These are phyloP conservation scores for Sporothrix curviconia DNA, from an alignment of 2,329 filamentous ascomycete species.

Conservation along the genomic window DNA sequence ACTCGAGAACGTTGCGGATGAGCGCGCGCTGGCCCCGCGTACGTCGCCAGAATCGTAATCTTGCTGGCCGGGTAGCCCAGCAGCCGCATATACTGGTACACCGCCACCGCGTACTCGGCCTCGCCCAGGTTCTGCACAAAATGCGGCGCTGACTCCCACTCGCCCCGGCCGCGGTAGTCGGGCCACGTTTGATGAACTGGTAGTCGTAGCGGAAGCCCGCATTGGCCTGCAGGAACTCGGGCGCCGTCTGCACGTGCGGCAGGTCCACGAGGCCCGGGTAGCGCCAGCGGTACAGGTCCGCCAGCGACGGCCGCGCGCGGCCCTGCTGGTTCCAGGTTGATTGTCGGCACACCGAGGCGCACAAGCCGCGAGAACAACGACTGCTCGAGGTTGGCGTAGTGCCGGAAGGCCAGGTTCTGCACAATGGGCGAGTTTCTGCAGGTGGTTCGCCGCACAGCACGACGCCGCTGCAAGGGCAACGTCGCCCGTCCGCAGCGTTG, in stretches of 20 bases:
- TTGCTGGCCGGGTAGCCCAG: slow-evolving; percentile 79
- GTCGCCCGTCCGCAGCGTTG: slow-evolving; percentile 64
- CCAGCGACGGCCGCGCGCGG: slow-evolving; percentile 78
- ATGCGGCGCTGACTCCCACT: slow-evolving; percentile 83
- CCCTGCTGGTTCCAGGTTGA: slow-evolving; percentile 91
- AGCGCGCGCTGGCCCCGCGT: slow-evolving; percentile 86
- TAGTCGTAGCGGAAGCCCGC: slow-evolving; percentile 90
- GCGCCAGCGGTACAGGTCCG: slow-evolving; percentile 87
- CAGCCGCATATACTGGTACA: slow-evolving; percentile 96
- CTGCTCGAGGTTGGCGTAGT: slow-evolving; percentile 94
- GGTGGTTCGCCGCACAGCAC: slow-evolving; percentile 91
- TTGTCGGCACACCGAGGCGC: slow-evolving; percentile 82
- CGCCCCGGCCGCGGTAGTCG: slow-evolving; percentile 85
- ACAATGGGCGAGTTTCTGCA: slow-evolving; percentile 95
- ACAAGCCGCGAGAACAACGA: slow-evolving; percentile 89
- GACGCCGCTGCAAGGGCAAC: slow-evolving; percentile 75
- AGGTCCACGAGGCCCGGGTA: slow-evolving; percentile 77
- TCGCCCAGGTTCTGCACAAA: slow-evolving; percentile 96
- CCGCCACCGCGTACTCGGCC: slow-evolving; percentile 90
- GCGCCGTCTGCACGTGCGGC: slow-evolving; percentile 59
- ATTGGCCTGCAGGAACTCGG: slow-evolving; percentile 76
- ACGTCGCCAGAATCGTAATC: slow-evolving; percentile 88
- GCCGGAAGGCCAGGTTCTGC: slow-evolving; percentile 86
- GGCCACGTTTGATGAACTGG: slow-evolving; percentile 94
- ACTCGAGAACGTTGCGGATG: slow-evolving; percentile 76